Evolutionary conservation across 768 basidiomycete species (phyloP), one percentile per base, ranked within the genome.

Genomic region (Mrakia gelida): DNA sequence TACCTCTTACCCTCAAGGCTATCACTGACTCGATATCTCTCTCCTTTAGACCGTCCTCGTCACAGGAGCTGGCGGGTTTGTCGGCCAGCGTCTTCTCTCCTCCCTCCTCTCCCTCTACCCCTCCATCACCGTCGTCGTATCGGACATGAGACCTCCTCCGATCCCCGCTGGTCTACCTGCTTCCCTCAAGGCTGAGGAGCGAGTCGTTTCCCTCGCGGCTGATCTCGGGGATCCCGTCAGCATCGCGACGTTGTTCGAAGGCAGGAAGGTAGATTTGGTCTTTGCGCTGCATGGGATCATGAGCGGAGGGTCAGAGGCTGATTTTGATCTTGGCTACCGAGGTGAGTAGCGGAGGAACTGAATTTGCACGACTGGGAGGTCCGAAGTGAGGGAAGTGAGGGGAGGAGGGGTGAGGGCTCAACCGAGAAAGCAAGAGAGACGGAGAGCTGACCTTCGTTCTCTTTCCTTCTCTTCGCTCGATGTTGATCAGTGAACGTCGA

Each of bases 251-350:
- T 38, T 81, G 18, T 81, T 81, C 68, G 54, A 71, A 3, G 76
- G 78, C 28, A 43, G 63, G 28, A 63, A 73, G 38, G 70, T 81
- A 10, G 78, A 81, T 28, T 76, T 72, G 3, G 78, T 80, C 0
- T 81, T 63, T 71, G 70, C 77, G 23, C 43, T 73, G 41, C 71
- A 74, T 76, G 89, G 89, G 2, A 88, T 90, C 80, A 89, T 90
- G 89, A 89, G 88, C 34, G 87, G 89, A 21, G 88, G 88, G 49
- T 86, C 88, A 23, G 89, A 90, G 81, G 88, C 88, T 77, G 86
- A 89, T 79, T 89, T 90, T 81, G 88, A 88, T 59, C 81, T 89
- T 1, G 89, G 88, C n/a, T 82, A 81, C 72, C 52, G 62, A 32
- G 75, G 75, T 76, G 54, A 23, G 75, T 65, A 5, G 11, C 15